These are phyloP conservation scores for Pyrenula massariospora DNA, from an alignment of 495 filamentous ascomycete genomes.

Conservation along the genomic window DNA sequence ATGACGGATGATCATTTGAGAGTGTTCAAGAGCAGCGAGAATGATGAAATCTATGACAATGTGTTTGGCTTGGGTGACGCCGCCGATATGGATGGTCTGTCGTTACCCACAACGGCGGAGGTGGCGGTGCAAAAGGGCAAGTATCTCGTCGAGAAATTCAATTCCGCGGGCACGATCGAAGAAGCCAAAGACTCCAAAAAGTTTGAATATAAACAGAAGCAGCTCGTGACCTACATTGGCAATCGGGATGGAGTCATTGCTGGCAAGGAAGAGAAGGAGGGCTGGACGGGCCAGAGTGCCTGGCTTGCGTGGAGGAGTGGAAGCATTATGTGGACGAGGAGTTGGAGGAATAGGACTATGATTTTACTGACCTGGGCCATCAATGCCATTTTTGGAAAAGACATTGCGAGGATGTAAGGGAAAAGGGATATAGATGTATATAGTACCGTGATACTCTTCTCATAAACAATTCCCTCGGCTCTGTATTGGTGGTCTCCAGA, in stretches of 20 bases:
- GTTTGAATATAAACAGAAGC: constrained; percentile 10
- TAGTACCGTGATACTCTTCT: neutral
- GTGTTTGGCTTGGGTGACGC: constrained; percentile 18
- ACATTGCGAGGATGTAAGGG: constrained; percentile 1
- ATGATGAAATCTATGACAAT: constrained; percentile 3
- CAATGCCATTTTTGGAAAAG: constrained; percentile 10
- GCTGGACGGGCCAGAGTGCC: constrained; percentile 11
- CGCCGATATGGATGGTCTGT: constrained; percentile 13
- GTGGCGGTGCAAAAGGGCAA: constrained; percentile 19
- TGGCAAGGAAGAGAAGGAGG: constrained; percentile 6
- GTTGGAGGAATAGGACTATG: constrained; percentile 12
- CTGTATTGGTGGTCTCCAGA: too few relatives aligned
- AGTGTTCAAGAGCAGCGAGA: constrained; percentile 4
- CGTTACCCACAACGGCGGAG: constrained; percentile 17
- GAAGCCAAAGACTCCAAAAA: neutral
- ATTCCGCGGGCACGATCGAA: neutral
- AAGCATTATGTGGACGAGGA: constrained; percentile 14
- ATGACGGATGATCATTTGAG: constrained; percentile 17
- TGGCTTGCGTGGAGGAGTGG: constrained; percentile 16
- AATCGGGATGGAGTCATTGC: constrained; percentile 12
- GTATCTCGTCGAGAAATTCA: constrained; percentile 11
- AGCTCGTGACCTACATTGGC: constrained; percentile 7
- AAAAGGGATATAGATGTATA: neutral
- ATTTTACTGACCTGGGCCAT: constrained; percentile 12
- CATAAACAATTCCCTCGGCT: too few relatives aligned